These are phyloP conservation scores for Geotrichum klebahnii DNA, from an alignment of 1,139 yeast species.

Conservation along the genomic window DNA sequence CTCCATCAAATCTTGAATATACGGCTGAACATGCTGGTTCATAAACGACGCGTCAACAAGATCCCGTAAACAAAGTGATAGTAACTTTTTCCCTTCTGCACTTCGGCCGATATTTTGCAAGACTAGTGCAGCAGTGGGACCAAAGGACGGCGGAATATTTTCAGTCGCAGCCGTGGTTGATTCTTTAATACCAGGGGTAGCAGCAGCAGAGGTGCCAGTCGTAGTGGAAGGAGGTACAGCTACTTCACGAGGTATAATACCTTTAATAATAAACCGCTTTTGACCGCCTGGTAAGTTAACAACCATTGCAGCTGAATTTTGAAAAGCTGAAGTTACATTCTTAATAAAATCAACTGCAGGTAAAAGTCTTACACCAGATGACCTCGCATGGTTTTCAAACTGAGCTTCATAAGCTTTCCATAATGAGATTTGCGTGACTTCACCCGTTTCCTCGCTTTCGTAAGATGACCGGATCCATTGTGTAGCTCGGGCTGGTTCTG, in stretches of 20 bases:
- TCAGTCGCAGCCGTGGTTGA: not conserved
- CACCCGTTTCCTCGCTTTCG: slow-evolving; percentile 69
- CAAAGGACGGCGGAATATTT: slow-evolving; percentile 34
- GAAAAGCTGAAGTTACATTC: slow-evolving; percentile 86
- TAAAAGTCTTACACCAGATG: slow-evolving; percentile 52
- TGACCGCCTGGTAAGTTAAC: slow-evolving; percentile 54
- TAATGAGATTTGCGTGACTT: slow-evolving; percentile 88
- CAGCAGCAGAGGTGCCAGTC: not conserved
- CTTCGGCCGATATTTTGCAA: slow-evolving; percentile 40
- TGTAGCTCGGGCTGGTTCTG: slow-evolving; percentile 90
- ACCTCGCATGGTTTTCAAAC: slow-evolving; percentile 52
- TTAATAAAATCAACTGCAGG: slow-evolving; percentile 97
- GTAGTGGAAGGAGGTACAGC: slow-evolving; percentile 3
- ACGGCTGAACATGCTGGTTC: slow-evolving; percentile 29
- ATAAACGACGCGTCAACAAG: slow-evolving; percentile 30
- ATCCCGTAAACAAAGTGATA: slow-evolving; percentile 29
- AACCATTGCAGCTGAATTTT: slow-evolving; percentile 92
- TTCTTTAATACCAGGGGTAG: not conserved
- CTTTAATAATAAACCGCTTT: slow-evolving; percentile 84
- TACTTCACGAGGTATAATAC: slow-evolving; percentile 61
- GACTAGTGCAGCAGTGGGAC: slow-evolving; percentile 39
- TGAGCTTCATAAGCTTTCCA: slow-evolving; percentile 95
- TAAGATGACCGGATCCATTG: slow-evolving; percentile 93
- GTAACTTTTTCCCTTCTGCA: slow-evolving; percentile 34
- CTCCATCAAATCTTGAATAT: slow-evolving; percentile 30